Evolutionary conservation across 805 yeast genomes (phyloP).

Genomic region (Debaryomyces castellii): DNA sequence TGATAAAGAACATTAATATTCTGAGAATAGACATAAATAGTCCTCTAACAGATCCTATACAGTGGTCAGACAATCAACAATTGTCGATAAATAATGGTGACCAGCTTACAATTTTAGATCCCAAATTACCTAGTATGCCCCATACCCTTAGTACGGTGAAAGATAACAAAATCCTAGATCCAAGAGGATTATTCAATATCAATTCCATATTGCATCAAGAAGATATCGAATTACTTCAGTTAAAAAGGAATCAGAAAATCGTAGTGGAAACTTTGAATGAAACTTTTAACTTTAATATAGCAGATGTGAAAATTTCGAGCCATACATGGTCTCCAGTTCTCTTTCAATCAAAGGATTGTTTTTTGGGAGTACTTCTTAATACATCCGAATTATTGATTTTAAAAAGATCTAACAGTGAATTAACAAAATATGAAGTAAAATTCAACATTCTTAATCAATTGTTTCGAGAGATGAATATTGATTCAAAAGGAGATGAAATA

Average conservation of each 20-base stretch:
- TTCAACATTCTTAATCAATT: slow-evolving; percentile 27
- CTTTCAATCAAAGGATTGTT: slow-evolving; percentile 23
- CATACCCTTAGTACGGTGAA: slow-evolving; percentile 20
- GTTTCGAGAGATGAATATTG: slow-evolving; percentile 18
- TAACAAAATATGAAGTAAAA: slow-evolving; percentile 22
- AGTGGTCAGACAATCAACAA: slow-evolving; percentile 35
- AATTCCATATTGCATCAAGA: slow-evolving; percentile 27
- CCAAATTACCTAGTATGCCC: slow-evolving; percentile 34
- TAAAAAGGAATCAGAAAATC: slow-evolving; percentile 27
- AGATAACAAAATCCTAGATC: slow-evolving; percentile 16
- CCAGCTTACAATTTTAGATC: slow-evolving; percentile 36
- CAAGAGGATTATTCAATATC: slow-evolving; percentile 24
- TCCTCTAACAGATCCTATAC: slow-evolving; percentile 24
- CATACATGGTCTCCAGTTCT: slow-evolving; percentile 35
- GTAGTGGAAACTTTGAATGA: slow-evolving; percentile 25
- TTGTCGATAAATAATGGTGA: slow-evolving; percentile 34
- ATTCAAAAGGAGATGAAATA: slow-evolving; percentile 17
- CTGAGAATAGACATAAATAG: slow-evolving; percentile 13
- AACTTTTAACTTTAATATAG: slow-evolving; percentile 28
- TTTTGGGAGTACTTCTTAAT: slow-evolving; percentile 34
- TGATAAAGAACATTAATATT: slow-evolving; percentile 13
- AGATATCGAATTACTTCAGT: slow-evolving; percentile 23
- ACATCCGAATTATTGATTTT: slow-evolving; percentile 38
- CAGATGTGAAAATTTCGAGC: slow-evolving; percentile 31
- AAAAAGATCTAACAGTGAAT: slow-evolving; percentile 22